Conservation (phyloP, 371 early-diverging fungal species). For the Fennellomyces sp. region DNA sequence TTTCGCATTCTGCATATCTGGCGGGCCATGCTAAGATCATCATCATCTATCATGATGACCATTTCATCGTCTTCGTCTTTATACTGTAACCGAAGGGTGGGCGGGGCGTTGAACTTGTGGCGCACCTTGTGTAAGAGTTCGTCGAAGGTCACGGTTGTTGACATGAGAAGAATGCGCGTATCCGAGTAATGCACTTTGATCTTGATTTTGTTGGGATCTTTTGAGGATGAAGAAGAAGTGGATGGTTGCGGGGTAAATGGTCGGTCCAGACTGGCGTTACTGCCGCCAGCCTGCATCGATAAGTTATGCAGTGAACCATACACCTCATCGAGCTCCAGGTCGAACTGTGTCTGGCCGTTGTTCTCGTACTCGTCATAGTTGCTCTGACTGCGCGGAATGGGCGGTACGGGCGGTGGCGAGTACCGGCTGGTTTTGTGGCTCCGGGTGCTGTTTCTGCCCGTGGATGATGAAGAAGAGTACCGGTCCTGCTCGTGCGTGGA, state of each 20-base stretch:
- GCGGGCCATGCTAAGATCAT: constrained; percentile 86
- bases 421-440: constrained; percentile 21
- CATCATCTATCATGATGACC: constrained; percentile 89
- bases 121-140: constrained; percentile 19
- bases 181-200: constrained; percentile 23
- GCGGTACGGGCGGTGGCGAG: constrained; percentile 44
- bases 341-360: constrained; percentile 28
- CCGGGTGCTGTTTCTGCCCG: constrained; percentile 15
- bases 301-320: constrained; percentile 31
- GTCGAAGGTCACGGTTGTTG: constrained; percentile 19
- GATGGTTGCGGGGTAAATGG: constrained; percentile 20
- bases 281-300: neutral
- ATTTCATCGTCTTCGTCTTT: constrained; percentile 88
- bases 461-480: constrained; percentile 29
- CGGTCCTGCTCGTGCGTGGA: constrained; percentile 42
- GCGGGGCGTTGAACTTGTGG: constrained; percentile 23
- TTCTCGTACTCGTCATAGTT: constrained; percentile 11
- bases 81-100: constrained; percentile 70
- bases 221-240: constrained; percentile 19
- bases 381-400: constrained; percentile 17
- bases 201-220: constrained; percentile 20
- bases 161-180: constrained; percentile 15
- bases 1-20: constrained; percentile 20
- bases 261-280: neutral
- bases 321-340: constrained; percentile 35